Conservation (phyloP, 1,139 yeast species). For the Eremothecium gossypii region DNA sequence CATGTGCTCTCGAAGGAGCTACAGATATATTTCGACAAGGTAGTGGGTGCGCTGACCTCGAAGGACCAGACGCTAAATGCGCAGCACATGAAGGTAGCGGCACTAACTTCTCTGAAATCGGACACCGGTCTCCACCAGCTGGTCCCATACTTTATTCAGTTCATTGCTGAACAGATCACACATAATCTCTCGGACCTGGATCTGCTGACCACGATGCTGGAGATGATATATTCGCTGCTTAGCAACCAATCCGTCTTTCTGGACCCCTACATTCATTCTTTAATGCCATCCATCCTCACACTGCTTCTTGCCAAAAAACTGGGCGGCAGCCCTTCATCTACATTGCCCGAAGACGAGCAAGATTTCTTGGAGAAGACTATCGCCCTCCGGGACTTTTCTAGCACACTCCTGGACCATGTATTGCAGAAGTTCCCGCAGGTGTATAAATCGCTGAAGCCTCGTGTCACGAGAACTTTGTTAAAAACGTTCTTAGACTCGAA, state of each 20-base stretch:
- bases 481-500: constrained; percentile 77
- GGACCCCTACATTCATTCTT: constrained; percentile 93
- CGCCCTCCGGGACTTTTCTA: constrained; percentile 80
- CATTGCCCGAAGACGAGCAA: constrained; percentile 27
- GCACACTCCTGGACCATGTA: constrained; percentile 70
- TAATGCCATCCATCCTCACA: constrained; percentile 92
- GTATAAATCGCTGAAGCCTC: constrained; percentile 82
- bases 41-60: constrained; percentile 66
- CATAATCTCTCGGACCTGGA: constrained; percentile 71
- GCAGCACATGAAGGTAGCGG: constrained; percentile 62
- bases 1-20: constrained; percentile 92
- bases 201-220: constrained; percentile 78
- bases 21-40: constrained; percentile 86
- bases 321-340: constrained; percentile 43
- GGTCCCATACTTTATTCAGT: constrained; percentile 92
- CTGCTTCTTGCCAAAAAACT: constrained; percentile 78
- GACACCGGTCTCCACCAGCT: constrained; percentile 97
- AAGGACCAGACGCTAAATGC: constrained; percentile 34
- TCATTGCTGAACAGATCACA: constrained; percentile 91
- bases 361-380: constrained; percentile 36
- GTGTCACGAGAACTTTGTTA: constrained; percentile 85
- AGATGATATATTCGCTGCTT: constrained; percentile 76
- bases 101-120: constrained; percentile 69
- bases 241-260: constrained; percentile 80
- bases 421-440: constrained; percentile 74